phyloP scores from a whole-genome alignment of 2,329 filamentous ascomycete genomes.

The Penicillium sumatraense region DNA sequence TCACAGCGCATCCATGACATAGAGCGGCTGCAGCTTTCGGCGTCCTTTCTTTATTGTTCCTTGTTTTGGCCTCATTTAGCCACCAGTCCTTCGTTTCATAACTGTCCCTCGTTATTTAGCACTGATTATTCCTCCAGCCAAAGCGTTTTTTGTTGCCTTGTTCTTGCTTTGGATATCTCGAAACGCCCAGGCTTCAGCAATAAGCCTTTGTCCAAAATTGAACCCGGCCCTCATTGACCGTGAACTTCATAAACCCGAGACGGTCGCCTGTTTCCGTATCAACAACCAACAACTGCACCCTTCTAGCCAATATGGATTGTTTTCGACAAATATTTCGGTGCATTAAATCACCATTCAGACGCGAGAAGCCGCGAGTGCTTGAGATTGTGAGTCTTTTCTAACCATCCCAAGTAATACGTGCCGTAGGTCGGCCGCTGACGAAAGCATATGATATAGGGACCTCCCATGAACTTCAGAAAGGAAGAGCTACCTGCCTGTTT shows the following conservation, averaged over 20 bases:
- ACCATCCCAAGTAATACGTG: not conserved
- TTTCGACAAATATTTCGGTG: slow-evolving; percentile 41
- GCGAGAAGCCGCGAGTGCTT: slow-evolving; percentile 33
- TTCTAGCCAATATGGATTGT: slow-evolving; percentile 35
- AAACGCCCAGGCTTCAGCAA: slow-evolving; percentile 2
- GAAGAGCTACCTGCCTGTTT: slow-evolving; percentile 46
- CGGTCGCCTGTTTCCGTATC: not conserved
- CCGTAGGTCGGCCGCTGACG: slow-evolving; percentile 11
- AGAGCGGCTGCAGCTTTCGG: slow-evolving; percentile 24
- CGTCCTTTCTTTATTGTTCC: slow-evolving; percentile 22
- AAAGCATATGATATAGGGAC: slow-evolving; percentile 37
- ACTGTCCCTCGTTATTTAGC: slow-evolving; percentile 26
- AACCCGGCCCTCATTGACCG: not conserved
- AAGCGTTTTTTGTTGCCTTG: slow-evolving; percentile 18
- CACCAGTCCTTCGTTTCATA: slow-evolving; percentile 30
- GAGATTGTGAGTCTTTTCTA: slow-evolving; percentile 38
- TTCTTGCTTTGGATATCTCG: slow-evolving; percentile 8
- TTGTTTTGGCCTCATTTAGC: slow-evolving; percentile 16
- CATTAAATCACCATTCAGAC: slow-evolving; percentile 38
- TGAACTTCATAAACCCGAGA: slow-evolving; percentile 9
- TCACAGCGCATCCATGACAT: slow-evolving; percentile 33
- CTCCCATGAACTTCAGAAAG: slow-evolving; percentile 49
- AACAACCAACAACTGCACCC: too few relatives aligned
- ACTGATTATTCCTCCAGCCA: slow-evolving; percentile 18
- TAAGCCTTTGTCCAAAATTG: not conserved